Percentiles rank a stretch among this genome's conserved stretches.
These are phyloP conservation scores for Inga laurina DNA, from an alignment of 306 rosid genomes.

Conservation along the genomic window DNA sequence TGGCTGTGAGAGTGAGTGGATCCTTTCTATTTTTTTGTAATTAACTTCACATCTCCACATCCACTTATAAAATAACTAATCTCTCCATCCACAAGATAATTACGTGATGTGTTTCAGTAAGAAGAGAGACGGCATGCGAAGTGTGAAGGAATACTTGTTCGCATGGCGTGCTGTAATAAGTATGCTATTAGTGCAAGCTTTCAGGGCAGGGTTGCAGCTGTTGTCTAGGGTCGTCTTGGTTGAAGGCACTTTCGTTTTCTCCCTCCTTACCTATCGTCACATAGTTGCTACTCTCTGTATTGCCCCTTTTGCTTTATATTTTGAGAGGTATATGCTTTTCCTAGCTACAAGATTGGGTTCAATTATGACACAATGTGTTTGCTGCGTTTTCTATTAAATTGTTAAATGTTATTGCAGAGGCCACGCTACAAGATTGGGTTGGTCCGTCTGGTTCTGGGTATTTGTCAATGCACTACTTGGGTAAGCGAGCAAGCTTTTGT, in stretches of 20 bases:
- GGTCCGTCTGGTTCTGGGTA: constrained; percentile 60
- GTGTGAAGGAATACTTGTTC: too few species aligned
- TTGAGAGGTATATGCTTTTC: constrained; percentile 51
- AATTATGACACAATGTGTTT: too few species aligned
- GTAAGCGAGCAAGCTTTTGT: constrained; percentile 37
- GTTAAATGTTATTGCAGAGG: constrained; percentile 45
- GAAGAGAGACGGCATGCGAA: too few species aligned
- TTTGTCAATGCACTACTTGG: constrained; percentile 66
- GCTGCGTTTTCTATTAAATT: neutral
- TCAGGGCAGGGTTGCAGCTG: constrained; percentile 57
- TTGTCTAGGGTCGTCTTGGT: constrained; percentile 50
- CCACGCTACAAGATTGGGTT: constrained; percentile 33
- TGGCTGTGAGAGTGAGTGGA: too few species aligned
- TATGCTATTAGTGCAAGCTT: constrained; percentile 40
- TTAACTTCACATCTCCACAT: too few species aligned
- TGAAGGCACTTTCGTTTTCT: constrained; percentile 58
- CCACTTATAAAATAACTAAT: too few species aligned
- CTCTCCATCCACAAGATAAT: too few species aligned
- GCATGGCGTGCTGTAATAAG: too few species aligned
- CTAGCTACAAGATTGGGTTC: neutral
- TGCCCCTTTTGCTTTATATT: constrained; percentile 63
- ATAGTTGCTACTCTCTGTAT: constrained; percentile 64
- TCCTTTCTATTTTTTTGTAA: too few species aligned
- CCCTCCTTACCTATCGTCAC: constrained; percentile 64
- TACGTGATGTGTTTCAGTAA: too few species aligned